Conservation (phyloP, 2,329 filamentous ascomycete genomes). For the Nemania bipapillata region DNA sequence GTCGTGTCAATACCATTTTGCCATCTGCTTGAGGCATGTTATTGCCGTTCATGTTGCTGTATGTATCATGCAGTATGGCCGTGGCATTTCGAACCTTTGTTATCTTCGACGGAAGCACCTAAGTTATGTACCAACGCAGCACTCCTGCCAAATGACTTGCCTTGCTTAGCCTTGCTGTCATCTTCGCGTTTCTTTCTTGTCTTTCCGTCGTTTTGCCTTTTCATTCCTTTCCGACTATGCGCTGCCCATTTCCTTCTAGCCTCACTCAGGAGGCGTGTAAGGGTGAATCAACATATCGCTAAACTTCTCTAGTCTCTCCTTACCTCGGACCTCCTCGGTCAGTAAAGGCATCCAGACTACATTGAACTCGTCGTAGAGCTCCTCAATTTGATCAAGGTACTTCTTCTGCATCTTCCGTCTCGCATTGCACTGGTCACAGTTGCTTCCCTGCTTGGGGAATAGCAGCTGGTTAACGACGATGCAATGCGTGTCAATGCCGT, state of each 20-base stretch:
- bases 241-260: not conserved
- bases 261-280: slow-evolving; percentile 71
- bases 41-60: not conserved
- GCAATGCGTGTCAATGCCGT: slow-evolving; percentile 93
- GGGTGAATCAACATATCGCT: slow-evolving; percentile 84
- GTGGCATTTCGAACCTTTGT: not conserved
- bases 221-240: not conserved
- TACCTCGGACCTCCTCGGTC: slow-evolving; percentile 94
- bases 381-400: slow-evolving; percentile 97
- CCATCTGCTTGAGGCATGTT: not conserved
- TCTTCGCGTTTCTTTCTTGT: no score
- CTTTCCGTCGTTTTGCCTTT: not conserved
- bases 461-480: slow-evolving; percentile 98
- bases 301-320: slow-evolving; percentile 91
- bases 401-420: slow-evolving; percentile 99
- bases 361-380: slow-evolving; percentile 98
- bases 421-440: slow-evolving; percentile 95
- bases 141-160: not conserved
- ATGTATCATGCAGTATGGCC: not conserved
- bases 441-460: slow-evolving; percentile 85
- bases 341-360: slow-evolving; percentile 98
- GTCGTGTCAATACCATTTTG: not conserved
- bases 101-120: not conserved
- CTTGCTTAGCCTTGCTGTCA: not conserved
- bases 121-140: not conserved